A percentile compares a stretch with the other conserved stretches of the same genome.
Conservation (phyloP, 2,329 filamentous ascomycete species). For the Pseudocercospora pini-densiflorae region DNA sequence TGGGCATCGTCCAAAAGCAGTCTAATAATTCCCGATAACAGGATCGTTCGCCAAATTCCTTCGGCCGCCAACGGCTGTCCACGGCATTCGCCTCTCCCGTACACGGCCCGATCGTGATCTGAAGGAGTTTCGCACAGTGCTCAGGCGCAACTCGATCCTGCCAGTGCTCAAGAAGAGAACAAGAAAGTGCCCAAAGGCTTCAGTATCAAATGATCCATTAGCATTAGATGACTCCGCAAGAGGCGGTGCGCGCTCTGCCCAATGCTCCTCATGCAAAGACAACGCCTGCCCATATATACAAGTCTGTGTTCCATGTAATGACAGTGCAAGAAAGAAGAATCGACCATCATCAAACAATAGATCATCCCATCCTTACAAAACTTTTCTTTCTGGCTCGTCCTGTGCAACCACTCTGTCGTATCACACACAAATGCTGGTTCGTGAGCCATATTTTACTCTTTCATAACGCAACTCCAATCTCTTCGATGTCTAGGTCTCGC, state of each 20-base stretch:
- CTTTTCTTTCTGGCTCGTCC: background rate
- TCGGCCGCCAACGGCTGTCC: no score
- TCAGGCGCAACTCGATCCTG: no score
- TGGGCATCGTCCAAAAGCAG: background rate
- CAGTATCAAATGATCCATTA: background rate
- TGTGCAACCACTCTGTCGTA: conserved; percentile 2
- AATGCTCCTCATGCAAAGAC: background rate
- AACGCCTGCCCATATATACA: background rate
- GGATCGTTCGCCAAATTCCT: no score
- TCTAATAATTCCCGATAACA: no score
- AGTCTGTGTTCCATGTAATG: background rate
- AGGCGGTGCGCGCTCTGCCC: background rate
- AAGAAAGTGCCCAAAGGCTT: background rate
- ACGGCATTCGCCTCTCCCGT: no score
- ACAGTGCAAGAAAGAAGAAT: background rate
- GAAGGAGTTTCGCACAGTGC: no score
- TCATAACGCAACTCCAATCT: background rate
- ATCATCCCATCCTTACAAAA: background rate
- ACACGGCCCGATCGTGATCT: no score
- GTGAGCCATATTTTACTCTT: background rate
- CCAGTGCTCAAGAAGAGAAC: no score
- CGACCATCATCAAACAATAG: background rate
- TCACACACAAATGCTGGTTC: background rate
- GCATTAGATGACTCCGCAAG: background rate
- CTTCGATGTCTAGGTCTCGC: background rate